Conservation (phyloP, 2,329 filamentous ascomycete genomes). For the Capronia americana region DNA sequence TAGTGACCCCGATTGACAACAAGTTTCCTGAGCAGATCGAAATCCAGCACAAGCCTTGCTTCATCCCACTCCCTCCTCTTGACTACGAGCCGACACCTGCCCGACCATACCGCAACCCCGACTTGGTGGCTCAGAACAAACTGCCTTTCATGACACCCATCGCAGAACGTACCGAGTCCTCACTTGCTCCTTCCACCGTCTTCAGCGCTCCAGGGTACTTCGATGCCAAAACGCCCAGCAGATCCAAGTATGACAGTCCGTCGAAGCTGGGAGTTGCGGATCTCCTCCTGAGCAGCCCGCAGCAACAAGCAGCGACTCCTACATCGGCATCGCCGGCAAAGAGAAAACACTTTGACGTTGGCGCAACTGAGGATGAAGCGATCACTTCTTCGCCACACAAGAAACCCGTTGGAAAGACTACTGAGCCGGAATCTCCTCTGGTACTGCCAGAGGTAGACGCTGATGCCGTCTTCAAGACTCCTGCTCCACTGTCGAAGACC, state of each 20-base stretch:
- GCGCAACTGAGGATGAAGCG: constrained; percentile 26
- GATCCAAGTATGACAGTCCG: constrained; percentile 50
- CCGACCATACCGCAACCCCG: constrained; percentile 80
- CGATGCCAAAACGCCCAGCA: constrained; percentile 78
- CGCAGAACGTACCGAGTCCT: constrained; percentile 91
- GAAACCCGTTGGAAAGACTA: constrained; percentile 13
- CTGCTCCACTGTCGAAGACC: constrained; percentile 35
- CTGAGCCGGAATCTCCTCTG: not conserved
- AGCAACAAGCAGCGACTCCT: constrained; percentile 56
- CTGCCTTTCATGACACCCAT: constrained; percentile 99
- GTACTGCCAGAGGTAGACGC: not conserved
- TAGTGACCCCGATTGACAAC: constrained; percentile 45
- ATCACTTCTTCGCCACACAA: constrained; percentile 23
- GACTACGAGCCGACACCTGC: constrained; percentile 78
- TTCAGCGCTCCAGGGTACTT: constrained; percentile 64
- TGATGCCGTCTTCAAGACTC: constrained; percentile 28
- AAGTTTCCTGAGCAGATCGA: constrained; percentile 41
- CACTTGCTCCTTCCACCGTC: constrained; percentile 71
- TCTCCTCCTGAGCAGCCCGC: constrained; percentile 71
- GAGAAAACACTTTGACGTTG: constrained; percentile 28
- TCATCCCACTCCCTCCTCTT: constrained; percentile 80
- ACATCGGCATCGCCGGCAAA: constrained; percentile 21
- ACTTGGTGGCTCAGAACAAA: constrained; percentile 82
- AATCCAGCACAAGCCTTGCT: constrained; percentile 63
- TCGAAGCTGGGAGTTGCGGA: constrained; percentile 50